These are phyloP conservation scores for Penicillium canescens DNA, from an alignment of 495 filamentous ascomycete species.

Conservation along the genomic window DNA sequence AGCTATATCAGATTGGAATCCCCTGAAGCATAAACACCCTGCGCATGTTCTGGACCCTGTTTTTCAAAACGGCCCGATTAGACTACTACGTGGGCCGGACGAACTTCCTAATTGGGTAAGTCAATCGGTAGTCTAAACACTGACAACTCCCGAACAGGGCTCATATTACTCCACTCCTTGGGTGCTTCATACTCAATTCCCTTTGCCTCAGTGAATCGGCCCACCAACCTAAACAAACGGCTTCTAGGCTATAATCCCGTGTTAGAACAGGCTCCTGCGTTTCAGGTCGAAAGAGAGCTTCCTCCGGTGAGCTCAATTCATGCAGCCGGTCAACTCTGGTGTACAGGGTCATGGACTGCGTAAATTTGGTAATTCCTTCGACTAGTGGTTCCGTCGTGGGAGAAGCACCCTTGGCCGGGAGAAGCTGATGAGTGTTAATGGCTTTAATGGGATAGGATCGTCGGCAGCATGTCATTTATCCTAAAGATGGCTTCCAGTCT, in stretches of 20 bases:
- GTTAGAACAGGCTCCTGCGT: neutral
- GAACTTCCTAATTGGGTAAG: constrained; percentile 2
- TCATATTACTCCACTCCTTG: constrained; percentile 2
- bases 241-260: constrained; percentile 2
- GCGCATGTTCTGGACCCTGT: constrained; percentile 2
- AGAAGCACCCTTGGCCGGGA: neutral
- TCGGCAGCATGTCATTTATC: neutral
- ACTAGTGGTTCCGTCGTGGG: neutral
- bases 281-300: neutral
- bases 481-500: neutral
- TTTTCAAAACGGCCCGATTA: constrained; percentile 1
- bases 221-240: neutral
- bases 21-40: neutral
- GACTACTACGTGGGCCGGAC: constrained; percentile 4
- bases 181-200: constrained; percentile 1
- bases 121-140: constrained; percentile 4
- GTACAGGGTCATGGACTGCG: neutral
- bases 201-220: neutral
- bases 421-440: neutral
- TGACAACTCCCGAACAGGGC: constrained; percentile 3
- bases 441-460: neutral
- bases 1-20: neutral
- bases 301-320: neutral
- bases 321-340: constrained; percentile 1
- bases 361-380: neutral